Conservation (phyloP, 345 rosid species). For the Eucalyptus sp. region DNA sequence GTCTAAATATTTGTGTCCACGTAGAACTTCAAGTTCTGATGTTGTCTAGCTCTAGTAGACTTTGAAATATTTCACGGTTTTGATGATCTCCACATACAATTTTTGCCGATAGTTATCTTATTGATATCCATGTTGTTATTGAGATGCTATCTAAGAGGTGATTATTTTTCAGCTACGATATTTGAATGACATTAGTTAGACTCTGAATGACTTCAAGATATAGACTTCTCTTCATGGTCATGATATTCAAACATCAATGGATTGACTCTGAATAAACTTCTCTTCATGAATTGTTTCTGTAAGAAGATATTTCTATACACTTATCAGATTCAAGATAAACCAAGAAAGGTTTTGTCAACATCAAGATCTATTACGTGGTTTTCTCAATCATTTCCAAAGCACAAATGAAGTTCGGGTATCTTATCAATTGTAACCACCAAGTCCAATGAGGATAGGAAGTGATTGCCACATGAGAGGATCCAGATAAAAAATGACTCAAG, state of each 20-base stretch:
- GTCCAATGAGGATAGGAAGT: not conserved
- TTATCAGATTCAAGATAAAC: not conserved
- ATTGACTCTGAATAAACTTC: not conserved
- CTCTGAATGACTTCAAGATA: not conserved
- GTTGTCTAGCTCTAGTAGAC: not conserved
- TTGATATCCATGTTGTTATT: not conserved
- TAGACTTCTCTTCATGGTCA: not conserved
- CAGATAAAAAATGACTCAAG: no score
- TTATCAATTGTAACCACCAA: not conserved
- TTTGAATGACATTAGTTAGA: not conserved
- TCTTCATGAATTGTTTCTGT: not conserved
- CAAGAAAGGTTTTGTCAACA: no score
- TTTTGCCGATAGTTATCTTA: not conserved
- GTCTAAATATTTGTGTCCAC: not conserved
- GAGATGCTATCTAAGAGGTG: not conserved
- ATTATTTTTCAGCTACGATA: not conserved
- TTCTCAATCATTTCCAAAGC: not conserved
- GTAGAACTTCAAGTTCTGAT: not conserved
- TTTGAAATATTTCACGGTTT: not conserved
- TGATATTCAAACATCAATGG: not conserved
- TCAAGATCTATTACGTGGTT: not conserved
- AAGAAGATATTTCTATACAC: not conserved
- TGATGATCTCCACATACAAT: not conserved
- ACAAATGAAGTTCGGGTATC: not conserved
- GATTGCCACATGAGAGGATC: not conserved